Evolutionary conservation across 2,329 filamentous ascomycete species (phyloP).

Genomic region (Orbilia ellipsospora): DNA sequence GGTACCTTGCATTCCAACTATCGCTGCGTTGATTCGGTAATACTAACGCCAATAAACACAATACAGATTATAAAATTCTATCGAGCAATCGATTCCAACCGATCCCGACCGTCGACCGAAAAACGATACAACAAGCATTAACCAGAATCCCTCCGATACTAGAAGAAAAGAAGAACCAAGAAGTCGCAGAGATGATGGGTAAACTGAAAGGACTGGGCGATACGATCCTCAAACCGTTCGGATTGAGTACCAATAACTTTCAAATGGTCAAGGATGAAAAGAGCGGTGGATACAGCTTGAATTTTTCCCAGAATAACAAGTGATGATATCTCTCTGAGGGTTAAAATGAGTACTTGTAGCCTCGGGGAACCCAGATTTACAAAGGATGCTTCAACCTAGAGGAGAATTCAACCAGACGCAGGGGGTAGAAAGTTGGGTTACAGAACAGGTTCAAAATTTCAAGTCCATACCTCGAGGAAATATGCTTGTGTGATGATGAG

Average conservation of each 20-base stretch:
- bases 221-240: conserved; percentile 90
- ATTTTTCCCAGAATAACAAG: conserved; percentile 71
- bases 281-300: conserved; percentile 93
- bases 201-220: conserved; percentile 94
- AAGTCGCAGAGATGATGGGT: conserved; percentile 97
- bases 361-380: no score
- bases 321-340: not conserved
- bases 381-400: no score
- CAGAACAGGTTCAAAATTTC: not conserved
- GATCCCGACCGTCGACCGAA: conserved; percentile 42
- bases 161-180: conserved; percentile 82
- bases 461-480: not conserved
- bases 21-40: not conserved
- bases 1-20: conserved; percentile 2
- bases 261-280: conserved; percentile 91
- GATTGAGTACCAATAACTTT: conserved; percentile 92
- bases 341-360: no score
- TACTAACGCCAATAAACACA: not conserved
- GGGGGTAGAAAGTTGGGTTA: no score
- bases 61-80: conserved; percentile 46
- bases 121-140: conserved; percentile 38
- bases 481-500: not conserved
- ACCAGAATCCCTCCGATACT: conserved; percentile 72
- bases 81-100: conserved; percentile 39
- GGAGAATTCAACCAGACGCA: no score